Conservation (phyloP, 164 flowering plant genomes). For the Vitis amurensis region DNA sequence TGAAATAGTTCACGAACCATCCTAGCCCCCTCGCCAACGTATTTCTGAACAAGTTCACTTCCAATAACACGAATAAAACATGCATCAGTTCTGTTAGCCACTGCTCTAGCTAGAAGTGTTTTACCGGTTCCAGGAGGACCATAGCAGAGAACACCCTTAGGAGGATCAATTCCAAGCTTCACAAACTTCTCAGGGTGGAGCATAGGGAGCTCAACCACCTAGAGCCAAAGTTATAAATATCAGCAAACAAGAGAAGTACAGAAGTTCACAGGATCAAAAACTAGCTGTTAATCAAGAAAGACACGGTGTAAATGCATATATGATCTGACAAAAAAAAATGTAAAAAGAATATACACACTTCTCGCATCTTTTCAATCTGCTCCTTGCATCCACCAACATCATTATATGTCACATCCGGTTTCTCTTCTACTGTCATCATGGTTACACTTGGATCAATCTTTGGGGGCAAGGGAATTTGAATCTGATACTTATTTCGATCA, state of each 20-base stretch:
- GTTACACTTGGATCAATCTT: constrained; percentile 98
- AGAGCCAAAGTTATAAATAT: constrained; percentile 5
- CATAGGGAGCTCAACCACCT: constrained; percentile 95
- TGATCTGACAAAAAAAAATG: not conserved
- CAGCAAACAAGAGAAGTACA: not conserved
- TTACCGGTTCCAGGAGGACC: constrained; percentile 99
- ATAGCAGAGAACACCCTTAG: constrained; percentile 96
- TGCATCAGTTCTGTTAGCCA: constrained; percentile 96
- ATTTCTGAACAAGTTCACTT: constrained; percentile 96
- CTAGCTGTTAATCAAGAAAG: constrained; percentile 1
- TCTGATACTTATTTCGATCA: constrained; percentile 92
- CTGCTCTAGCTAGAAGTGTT: constrained; percentile 96
- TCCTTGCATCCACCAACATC: constrained; percentile 99
- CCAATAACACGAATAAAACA: constrained; percentile 98
- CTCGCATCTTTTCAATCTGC: constrained; percentile 98
- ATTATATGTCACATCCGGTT: constrained; percentile 95
- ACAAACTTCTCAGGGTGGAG: constrained; percentile 99
- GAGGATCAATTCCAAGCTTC: constrained; percentile 98
- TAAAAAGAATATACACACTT: constrained; percentile 36
- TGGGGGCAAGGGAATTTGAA: constrained; percentile 96
- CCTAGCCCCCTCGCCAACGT: constrained; percentile 97
- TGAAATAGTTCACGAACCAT: constrained; percentile 98
- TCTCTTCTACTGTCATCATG: constrained; percentile 99
- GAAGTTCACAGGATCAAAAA: constrained; percentile 10
- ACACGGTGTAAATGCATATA: too few species aligned